A percentile compares a stretch with the other conserved stretches of the same genome.
phyloP scores from a whole-genome alignment of 176 grass and related monocot species.

The Phyllostachys edulis region DNA sequence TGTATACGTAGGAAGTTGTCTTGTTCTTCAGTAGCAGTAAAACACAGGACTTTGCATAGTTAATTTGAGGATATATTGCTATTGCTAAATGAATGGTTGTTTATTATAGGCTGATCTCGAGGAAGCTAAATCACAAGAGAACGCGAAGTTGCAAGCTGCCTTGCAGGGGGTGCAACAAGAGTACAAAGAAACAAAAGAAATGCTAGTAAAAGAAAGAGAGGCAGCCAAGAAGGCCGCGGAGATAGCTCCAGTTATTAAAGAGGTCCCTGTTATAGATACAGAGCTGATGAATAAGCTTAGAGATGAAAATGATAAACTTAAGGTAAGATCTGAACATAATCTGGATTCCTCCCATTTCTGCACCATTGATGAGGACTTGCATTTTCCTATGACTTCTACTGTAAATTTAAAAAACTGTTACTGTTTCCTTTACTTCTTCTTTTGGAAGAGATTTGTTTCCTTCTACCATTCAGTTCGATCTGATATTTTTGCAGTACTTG shows the following conservation, averaged over 20 bases:
- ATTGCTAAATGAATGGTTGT: conserved; percentile 20
- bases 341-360: not conserved
- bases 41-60: not conserved
- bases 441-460: not conserved
- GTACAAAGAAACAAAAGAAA: conserved; percentile 82
- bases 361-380: not conserved
- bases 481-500: not conserved
- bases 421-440: not conserved
- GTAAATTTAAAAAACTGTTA: not conserved
- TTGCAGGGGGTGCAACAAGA: conserved; percentile 78
- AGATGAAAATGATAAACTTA: conserved; percentile 94
- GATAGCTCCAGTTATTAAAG: conserved; percentile 80
- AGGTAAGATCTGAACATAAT: conserved; percentile 52
- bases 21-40: conserved; percentile 17
- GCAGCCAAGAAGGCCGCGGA: conserved; percentile 63
- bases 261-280: conserved; percentile 84
- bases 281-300: conserved; percentile 83
- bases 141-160: conserved; percentile 77
- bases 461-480: not conserved
- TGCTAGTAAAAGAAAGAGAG: conserved; percentile 72
- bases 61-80: not conserved
- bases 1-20: not conserved
- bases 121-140: conserved; percentile 91
- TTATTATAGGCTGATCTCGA: conserved; percentile 78
- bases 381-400: not conserved